phyloP scores from a whole-genome alignment of 441 rosid genomes.

The Syzygium syzygioides region DNA sequence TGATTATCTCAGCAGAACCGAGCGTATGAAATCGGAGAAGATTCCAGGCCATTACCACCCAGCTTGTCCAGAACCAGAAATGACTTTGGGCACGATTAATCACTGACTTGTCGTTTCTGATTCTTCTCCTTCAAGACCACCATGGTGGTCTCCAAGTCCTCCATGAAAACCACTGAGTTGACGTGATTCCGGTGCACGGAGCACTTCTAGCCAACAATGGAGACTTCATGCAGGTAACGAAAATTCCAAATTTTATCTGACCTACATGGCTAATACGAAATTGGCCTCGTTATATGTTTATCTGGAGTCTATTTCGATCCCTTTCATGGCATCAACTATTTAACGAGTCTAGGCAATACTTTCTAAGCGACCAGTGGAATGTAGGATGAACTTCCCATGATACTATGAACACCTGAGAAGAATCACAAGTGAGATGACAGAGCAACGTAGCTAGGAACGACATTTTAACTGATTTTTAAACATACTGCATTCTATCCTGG shows the following conservation, averaged over 20 bases:
- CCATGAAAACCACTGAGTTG: conserved; percentile 9
- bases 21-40: conserved; percentile 45
- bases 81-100: conserved; percentile 19
- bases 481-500: neutral
- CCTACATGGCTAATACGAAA: neutral
- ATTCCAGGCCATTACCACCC: conserved; percentile 49
- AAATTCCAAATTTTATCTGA: neutral
- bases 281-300: neutral
- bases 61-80: conserved; percentile 46
- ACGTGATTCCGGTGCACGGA: conserved; percentile 1
- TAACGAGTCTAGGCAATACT: neutral
- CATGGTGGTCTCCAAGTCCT: conserved; percentile 12
- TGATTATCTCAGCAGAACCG: conserved; percentile 25
- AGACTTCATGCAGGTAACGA: conserved; percentile 48
- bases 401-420: neutral
- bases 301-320: too few species aligned
- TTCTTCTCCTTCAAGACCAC: conserved; percentile 11
- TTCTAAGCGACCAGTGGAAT: neutral
- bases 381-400: neutral
- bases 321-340: neutral
- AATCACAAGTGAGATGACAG: neutral
- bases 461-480: neutral
- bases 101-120: conserved; percentile 7
- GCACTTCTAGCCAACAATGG: conserved; percentile 41
- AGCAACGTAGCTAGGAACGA: neutral